Conservation (phyloP, 2,329 filamentous ascomycete genomes). For the Rhynchosporium graminicola region DNA sequence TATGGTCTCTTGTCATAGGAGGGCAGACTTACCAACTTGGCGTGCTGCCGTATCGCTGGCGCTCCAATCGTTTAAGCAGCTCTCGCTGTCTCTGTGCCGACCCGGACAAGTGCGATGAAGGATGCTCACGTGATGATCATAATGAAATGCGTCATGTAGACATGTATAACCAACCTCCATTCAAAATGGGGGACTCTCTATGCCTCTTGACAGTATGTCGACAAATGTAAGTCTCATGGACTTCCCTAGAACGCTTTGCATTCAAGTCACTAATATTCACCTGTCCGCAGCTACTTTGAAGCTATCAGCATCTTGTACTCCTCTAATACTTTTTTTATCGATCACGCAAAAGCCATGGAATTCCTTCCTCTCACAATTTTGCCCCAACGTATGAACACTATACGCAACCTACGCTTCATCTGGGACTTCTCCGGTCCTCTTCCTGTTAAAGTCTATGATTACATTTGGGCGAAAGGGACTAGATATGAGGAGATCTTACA, state of each 20-base stretch:
- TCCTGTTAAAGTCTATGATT: not conserved
- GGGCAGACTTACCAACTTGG: not conserved
- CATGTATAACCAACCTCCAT: not conserved
- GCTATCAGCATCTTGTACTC: conserved; percentile 1
- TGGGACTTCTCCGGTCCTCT: not conserved
- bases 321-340: conserved; percentile 1
- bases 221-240: conserved; percentile 3
- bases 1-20: not conserved
- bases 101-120: not conserved
- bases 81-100: not conserved
- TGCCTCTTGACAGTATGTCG: conserved; percentile 3
- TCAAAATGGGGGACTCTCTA: not conserved
- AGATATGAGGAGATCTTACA: not conserved
- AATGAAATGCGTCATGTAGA: not conserved
- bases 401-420: not conserved
- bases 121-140: not conserved
- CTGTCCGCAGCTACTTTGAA: not conserved
- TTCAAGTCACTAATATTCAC: not conserved
- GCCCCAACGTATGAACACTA: not conserved
- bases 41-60: not conserved
- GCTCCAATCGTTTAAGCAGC: not conserved
- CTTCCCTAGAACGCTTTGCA: not conserved
- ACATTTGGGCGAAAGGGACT: not conserved
- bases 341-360: not conserved
- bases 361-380: conserved; percentile 1